Evolutionary conservation across 495 filamentous ascomycete species (phyloP).

Genomic region (Cercophora samala): DNA sequence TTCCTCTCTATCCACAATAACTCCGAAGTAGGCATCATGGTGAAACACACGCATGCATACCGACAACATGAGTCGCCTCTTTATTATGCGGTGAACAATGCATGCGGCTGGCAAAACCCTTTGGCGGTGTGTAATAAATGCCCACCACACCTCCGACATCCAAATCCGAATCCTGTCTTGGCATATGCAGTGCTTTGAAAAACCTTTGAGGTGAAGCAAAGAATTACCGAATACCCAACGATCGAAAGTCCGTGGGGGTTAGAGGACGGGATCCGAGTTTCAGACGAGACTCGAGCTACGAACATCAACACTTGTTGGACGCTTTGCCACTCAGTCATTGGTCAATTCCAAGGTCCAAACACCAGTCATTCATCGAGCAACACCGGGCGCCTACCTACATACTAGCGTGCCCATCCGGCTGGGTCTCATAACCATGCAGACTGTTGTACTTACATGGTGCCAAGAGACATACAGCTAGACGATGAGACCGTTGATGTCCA

Average conservation of each 20-base stretch:
- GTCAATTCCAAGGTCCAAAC: not conserved
- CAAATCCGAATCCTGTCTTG: not conserved
- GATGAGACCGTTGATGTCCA: not conserved
- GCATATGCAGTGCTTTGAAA: not conserved
- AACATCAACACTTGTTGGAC: too few relatives aligned
- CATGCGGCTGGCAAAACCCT: not conserved
- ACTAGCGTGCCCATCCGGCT: not conserved
- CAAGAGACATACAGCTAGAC: not conserved
- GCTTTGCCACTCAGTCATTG: not conserved
- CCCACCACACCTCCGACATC: not conserved
- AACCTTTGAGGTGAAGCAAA: too few relatives aligned
- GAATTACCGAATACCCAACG: too few relatives aligned
- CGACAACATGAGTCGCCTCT: not conserved
- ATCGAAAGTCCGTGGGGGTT: too few relatives aligned
- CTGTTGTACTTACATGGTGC: not conserved
- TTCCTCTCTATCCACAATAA: too few relatives aligned
- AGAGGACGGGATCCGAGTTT: too few relatives aligned
- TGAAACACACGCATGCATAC: not conserved
- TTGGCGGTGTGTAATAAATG: not conserved
- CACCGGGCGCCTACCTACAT: not conserved
- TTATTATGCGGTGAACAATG: not conserved
- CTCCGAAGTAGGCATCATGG: not conserved
- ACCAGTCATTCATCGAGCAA: not conserved
- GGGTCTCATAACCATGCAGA: not conserved
- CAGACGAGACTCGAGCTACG: too few relatives aligned